Conservation (phyloP, 2,329 filamentous ascomycete genomes). For the Pseudogymnoascus destructans region DNA sequence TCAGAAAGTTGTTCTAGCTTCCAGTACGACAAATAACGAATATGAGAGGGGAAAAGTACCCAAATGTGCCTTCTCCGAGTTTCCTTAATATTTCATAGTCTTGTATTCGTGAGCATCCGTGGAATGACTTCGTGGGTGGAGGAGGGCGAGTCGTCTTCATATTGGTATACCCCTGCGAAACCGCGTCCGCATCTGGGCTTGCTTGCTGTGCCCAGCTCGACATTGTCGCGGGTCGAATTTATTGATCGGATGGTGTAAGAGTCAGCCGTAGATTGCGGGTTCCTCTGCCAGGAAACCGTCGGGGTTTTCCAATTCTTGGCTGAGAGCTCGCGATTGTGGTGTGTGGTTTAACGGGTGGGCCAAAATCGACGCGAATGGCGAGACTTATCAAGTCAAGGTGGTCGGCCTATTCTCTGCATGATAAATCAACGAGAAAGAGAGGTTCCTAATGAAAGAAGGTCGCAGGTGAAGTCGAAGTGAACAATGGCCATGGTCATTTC, state of each 20-base stretch:
- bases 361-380: conserved; percentile 5
- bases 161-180: conserved; percentile 44
- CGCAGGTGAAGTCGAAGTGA: conserved; percentile 1
- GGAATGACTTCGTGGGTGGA: conserved; percentile 50
- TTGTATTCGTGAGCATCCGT: conserved; percentile 70
- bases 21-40: neutral
- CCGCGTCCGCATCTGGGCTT: conserved; percentile 20
- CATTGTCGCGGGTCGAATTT: conserved; percentile 6
- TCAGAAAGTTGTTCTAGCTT: conserved; percentile 9
- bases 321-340: conserved; percentile 4
- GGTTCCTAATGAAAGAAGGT: neutral
- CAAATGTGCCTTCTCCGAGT: conserved; percentile 91
- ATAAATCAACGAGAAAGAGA: conserved; percentile 4
- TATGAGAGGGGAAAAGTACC: conserved; percentile 37
- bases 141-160: conserved; percentile 33
- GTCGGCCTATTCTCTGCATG: conserved; percentile 4
- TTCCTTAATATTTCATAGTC: conserved; percentile 73
- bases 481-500: neutral
- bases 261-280: neutral
- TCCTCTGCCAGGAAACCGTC: neutral
- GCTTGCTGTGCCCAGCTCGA: conserved; percentile 9
- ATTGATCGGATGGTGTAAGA: neutral
- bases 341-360: conserved; percentile 1
- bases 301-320: neutral
- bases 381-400: conserved; percentile 10